Evolutionary conservation across 768 basidiomycete genomes (phyloP), one percentile per base, ranked within the genome.

Genomic region (Pleurotus tuber-regium): DNA sequence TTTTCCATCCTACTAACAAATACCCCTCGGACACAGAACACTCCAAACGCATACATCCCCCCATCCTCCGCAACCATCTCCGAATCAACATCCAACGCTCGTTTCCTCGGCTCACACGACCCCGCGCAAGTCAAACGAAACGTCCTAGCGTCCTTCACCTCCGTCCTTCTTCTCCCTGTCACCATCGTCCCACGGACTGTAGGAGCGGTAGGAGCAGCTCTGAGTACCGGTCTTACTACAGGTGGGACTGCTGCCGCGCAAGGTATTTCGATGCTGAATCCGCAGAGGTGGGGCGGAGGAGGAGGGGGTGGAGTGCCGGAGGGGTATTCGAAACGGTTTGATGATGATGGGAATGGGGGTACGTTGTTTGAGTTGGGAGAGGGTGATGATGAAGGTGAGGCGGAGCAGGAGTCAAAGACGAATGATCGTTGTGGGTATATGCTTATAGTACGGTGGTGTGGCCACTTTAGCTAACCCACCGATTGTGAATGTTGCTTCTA

Each of bases 111-210:
- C 16, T 87, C 93, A 1, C 80, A 87, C 47, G 95, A 98, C 61
- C 96, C 96, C 0, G 92, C 92, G 1, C 83, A 84, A 55, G 83
- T 95, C 53, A 99, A 99, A 62, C 84, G 92, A 35, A 97, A 89
- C 59, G 90, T 98, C 6, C 78, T 98, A 1, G 87, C 92, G 0
- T 90, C 92, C 0, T 98, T 99, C 66, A 89, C 90, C 2, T 86
- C 90, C 54, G 79, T 92, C 1, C 83, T 99, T 4, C 73, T 98
- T 0, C 74, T 98, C 0, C 96, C 97, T 0, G 97, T 99, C 14
- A 97, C 95, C 1, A 96, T 98, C 64, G 94, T 98, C 2, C 96
- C 96, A 0, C 83, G 89, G 11, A 81, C 83, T 0, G 85, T 87
- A 14, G 82, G 83, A 11, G 82, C 77, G 3, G 84, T 88, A 6